These are phyloP conservation scores for Fusarium irregulare DNA, from an alignment of 2,329 filamentous ascomycete species.

Conservation along the genomic window DNA sequence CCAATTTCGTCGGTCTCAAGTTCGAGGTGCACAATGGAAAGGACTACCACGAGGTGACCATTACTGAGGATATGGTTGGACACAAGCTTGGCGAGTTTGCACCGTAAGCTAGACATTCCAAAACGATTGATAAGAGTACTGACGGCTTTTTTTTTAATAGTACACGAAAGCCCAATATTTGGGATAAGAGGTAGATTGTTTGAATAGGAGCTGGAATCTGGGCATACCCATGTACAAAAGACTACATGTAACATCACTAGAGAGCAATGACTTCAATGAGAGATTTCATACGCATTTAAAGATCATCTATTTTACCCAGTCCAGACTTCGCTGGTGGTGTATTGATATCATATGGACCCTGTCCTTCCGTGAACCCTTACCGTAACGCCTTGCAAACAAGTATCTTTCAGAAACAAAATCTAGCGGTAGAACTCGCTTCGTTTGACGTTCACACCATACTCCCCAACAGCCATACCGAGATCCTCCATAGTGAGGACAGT, in stretches of 20 bases:
- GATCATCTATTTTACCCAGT: constrained; percentile 35
- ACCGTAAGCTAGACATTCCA: constrained; percentile 67
- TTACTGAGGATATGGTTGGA: constrained; percentile 96
- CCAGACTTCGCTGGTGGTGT: constrained; percentile 21
- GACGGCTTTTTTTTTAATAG: constrained; percentile 48
- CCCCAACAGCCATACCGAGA: constrained; percentile 94
- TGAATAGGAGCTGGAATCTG: constrained; percentile 33
- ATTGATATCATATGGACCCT: constrained; percentile 34
- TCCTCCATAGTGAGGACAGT: constrained; percentile 99
- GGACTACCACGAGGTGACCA: constrained; percentile 81
- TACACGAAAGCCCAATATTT: constrained; percentile 69
- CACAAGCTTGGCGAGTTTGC: constrained; percentile 95
- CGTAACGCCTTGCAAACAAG: constrained; percentile 40
- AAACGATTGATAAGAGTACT: not conserved
- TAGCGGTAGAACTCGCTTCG: constrained; percentile 95
- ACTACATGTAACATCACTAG: constrained; percentile 48
- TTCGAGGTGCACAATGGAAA: constrained; percentile 96
- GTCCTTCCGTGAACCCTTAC: constrained; percentile 38
- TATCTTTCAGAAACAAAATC: constrained; percentile 18
- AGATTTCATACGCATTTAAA: constrained; percentile 17
- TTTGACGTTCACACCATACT: constrained; percentile 98
- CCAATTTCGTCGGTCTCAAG: constrained; percentile 88
- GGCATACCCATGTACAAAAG: constrained; percentile 47
- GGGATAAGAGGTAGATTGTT: constrained; percentile 54
- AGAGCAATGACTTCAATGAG: constrained; percentile 32